Percentiles rank a stretch among this genome's conserved stretches.
phyloP scores from a whole-genome alignment of 2,329 filamentous ascomycete species.

The Aschersonia sp. region DNA sequence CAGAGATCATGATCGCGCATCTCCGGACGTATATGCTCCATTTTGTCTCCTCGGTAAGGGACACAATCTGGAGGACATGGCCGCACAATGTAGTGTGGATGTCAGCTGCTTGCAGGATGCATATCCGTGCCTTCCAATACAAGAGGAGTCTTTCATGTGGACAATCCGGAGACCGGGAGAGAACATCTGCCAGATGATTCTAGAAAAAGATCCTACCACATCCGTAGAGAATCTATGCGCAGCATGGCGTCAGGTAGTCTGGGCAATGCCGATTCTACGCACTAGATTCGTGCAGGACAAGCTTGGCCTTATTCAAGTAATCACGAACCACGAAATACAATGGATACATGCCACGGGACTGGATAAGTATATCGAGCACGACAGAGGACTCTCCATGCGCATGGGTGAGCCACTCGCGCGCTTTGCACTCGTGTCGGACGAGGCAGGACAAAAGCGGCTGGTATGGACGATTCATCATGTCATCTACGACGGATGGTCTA shows the following conservation, averaged over 20 bases:
- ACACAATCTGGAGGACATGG: neutral
- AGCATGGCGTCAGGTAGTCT: slow-evolving; percentile 6
- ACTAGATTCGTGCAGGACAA: slow-evolving; percentile 30
- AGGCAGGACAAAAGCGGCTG: slow-evolving; percentile 20
- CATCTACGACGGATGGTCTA: slow-evolving; percentile 31
- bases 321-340: slow-evolving; percentile 20
- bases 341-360: slow-evolving; percentile 12
- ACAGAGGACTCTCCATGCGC: slow-evolving; percentile 19
- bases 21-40: neutral
- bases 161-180: slow-evolving; percentile 15
- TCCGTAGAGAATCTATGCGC: slow-evolving; percentile 2
- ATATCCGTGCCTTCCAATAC: slow-evolving; percentile 20
- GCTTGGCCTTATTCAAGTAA: slow-evolving; percentile 27
- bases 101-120: neutral
- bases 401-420: slow-evolving; percentile 25
- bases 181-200: slow-evolving; percentile 14
- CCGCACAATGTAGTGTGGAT: neutral
- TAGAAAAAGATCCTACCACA: slow-evolving; percentile 5
- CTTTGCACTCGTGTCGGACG: slow-evolving; percentile 21
- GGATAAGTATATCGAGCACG: slow-evolving; percentile 19
- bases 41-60: neutral
- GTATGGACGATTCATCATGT: slow-evolving; percentile 28
- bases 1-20: neutral
- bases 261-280: slow-evolving; percentile 19
- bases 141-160: slow-evolving; percentile 23